Percentiles rank a stretch among this genome's conserved stretches.
Evolutionary conservation across 495 filamentous ascomycete species (phyloP).

Genomic region (Cryomyces antarcticus): DNA sequence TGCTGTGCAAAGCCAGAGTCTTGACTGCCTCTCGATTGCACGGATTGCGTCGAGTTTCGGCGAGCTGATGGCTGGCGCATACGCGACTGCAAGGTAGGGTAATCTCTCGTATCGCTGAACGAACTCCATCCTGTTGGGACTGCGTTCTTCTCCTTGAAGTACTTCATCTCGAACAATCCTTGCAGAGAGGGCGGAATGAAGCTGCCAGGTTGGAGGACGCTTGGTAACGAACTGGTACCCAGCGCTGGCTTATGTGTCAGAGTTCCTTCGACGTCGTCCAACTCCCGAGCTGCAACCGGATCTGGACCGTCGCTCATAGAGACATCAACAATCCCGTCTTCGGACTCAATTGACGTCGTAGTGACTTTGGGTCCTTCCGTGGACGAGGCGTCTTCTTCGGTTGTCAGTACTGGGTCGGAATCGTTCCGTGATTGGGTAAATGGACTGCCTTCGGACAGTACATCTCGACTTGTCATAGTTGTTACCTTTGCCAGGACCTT

Average conservation of each 20-base stretch:
- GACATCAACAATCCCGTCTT: constrained; percentile 81
- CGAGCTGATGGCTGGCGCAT: neutral
- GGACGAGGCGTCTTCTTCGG: constrained; percentile 52
- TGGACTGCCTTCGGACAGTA: constrained; percentile 28
- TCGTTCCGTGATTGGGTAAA: constrained; percentile 31
- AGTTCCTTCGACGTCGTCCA: constrained; percentile 5
- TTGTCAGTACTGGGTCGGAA: constrained; percentile 50
- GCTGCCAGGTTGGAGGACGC: constrained; percentile 20
- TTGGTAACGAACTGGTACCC: neutral
- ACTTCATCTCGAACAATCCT: constrained; percentile 48
- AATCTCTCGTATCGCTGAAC: constrained; percentile 32
- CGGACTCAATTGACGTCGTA: constrained; percentile 61
- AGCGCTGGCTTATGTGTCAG: constrained; percentile 22
- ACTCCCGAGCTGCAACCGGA: constrained; percentile 8
- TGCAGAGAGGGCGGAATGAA: constrained; percentile 35
- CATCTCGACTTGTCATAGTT: constrained; percentile 38
- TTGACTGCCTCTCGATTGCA: neutral
- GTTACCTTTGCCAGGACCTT: constrained; percentile 39
- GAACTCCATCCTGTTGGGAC: constrained; percentile 45
- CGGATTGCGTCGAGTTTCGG: neutral
- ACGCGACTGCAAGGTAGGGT: constrained; percentile 36
- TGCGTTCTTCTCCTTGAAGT: constrained; percentile 28
- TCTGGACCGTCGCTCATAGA: constrained; percentile 49
- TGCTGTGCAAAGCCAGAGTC: neutral
- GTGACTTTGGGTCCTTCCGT: constrained; percentile 48